Conservation (phyloP, 2,329 filamentous ascomycete species). For the Hypoxylon sp. region DNA sequence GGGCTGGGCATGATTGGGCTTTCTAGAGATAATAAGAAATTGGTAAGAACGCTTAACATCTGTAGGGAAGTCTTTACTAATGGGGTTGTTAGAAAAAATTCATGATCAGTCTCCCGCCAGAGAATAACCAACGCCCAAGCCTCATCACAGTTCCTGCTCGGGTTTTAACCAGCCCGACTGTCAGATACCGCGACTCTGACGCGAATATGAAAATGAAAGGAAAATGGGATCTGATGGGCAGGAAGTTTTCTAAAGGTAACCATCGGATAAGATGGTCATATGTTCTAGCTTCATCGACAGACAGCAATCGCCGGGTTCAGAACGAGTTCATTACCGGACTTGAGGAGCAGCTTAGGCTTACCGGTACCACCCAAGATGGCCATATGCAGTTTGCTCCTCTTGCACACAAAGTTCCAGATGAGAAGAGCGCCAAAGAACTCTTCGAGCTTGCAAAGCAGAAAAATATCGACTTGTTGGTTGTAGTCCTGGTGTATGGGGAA, state of each 20-base stretch:
- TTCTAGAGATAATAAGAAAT: conserved; percentile 45
- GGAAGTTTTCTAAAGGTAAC: not conserved
- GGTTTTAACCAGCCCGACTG: conserved; percentile 60
- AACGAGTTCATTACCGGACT: no score
- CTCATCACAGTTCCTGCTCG: conserved; percentile 71
- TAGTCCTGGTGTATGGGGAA: conserved; percentile 62
- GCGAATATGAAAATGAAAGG: not conserved
- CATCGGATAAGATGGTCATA: not conserved
- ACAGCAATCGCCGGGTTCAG: not conserved
- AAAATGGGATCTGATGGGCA: conserved; percentile 4
- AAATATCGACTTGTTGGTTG: conserved; percentile 71
- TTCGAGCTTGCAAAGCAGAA: no score
- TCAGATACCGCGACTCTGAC: conserved; percentile 56
- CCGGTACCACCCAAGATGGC: no score
- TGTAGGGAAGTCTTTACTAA: not conserved
- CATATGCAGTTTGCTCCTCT: no score
- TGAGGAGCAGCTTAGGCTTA: no score
- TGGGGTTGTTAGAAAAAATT: conserved; percentile 52
- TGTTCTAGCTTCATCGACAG: not conserved
- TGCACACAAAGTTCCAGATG: no score
- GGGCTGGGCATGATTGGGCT: conserved; percentile 61
- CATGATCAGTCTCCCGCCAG: conserved; percentile 57
- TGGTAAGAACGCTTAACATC: conserved; percentile 10
- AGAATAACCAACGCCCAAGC: conserved; percentile 20
- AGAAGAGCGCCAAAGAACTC: no score